phyloP scores from a whole-genome alignment of 371 early-diverging fungal genomes.

The Rhizopus delemar region DNA sequence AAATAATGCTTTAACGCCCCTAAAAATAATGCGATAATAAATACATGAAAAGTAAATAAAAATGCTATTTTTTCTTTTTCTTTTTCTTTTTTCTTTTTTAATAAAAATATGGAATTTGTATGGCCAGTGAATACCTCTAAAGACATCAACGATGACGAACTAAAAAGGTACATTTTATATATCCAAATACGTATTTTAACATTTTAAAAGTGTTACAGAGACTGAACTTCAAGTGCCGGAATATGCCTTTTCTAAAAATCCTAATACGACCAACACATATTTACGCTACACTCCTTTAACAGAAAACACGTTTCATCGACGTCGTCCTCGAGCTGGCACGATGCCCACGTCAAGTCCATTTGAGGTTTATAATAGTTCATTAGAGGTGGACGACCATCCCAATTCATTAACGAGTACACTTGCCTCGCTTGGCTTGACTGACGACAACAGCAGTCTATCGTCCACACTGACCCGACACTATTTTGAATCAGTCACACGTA shows the following conservation, averaged over 20 bases:
- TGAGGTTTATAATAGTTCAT: neutral
- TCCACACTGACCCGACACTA: slow-evolving; percentile 10
- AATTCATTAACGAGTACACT: slow-evolving; percentile 47
- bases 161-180: slow-evolving; percentile 2
- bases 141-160: neutral
- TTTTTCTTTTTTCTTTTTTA: slow-evolving; percentile 5
- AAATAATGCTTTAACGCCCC: too few relatives aligned
- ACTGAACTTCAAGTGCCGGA: neutral
- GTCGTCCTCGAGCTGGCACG: slow-evolving; percentile 48
- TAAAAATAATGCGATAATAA: neutral
- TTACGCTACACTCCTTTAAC: slow-evolving; percentile 8
- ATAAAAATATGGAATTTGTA: slow-evolving; percentile 21
- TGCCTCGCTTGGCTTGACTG: slow-evolving; percentile 47
- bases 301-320: slow-evolving; percentile 18
- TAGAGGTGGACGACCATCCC: slow-evolving; percentile 25
- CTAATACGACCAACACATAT: slow-evolving; percentile 1
- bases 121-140: slow-evolving; percentile 25
- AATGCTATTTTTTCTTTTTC: slow-evolving; percentile 10
- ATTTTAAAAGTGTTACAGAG: too few relatives aligned
- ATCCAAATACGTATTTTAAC: too few relatives aligned
- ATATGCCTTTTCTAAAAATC: neutral
- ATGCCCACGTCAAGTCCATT: slow-evolving; percentile 31
- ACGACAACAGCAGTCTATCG: slow-evolving; percentile 23
- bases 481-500: slow-evolving; percentile 10
- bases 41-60: neutral